phyloP scores from a whole-genome alignment of 345 rosid species.

The Heritiera littoralis region DNA sequence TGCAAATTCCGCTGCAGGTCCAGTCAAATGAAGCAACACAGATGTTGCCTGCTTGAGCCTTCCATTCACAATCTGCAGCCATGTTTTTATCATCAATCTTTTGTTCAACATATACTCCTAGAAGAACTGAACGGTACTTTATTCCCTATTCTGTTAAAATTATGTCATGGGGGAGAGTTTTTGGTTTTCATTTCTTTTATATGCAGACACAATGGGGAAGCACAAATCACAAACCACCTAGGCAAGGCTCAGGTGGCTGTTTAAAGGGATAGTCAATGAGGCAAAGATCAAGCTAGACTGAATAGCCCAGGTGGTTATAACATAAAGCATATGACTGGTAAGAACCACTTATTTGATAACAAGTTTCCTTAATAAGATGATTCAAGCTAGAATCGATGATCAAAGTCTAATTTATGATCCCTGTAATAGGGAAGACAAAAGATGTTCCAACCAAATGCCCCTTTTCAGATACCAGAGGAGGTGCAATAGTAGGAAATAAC shows the following conservation, averaged over 20 bases:
- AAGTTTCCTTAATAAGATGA: background rate
- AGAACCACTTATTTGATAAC: background rate
- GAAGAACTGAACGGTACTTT: background rate
- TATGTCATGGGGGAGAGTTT: no score
- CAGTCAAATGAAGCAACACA: constrained; percentile 94
- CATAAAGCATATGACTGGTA: background rate
- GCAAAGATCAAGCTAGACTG: background rate
- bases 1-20: constrained; percentile 92
- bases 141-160: background rate
- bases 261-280: background rate
- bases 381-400: no score
- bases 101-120: background rate
- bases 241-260: background rate
- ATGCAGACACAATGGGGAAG: no score
- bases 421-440: no score
- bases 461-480: no score
- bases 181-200: background rate
- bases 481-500: no score
- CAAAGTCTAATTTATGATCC: background rate
- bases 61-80: constrained; percentile 86
- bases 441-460: no score
- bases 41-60: constrained; percentile 86
- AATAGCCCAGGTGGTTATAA: background rate
- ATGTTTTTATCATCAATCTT: background rate
- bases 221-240: background rate